Evolutionary conservation across 75 land plant genomes (phyloP).

Genomic region (Adiantum capillusveneris): DNA sequence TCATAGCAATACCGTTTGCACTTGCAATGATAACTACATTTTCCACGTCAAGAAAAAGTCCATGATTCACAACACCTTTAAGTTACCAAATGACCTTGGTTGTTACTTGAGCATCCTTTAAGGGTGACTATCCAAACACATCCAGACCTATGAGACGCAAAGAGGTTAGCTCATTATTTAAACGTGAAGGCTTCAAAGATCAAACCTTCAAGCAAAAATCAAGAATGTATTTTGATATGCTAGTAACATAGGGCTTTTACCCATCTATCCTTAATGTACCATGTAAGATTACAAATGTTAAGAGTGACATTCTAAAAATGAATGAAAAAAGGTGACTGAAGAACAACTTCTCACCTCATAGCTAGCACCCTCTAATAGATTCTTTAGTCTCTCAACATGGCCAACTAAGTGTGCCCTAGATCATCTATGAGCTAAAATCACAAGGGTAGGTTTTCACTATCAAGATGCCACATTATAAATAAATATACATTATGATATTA

Average conservation of each 20-base stretch:
- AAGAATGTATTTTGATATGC: conserved; percentile 90
- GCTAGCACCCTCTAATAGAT: conserved; percentile 70
- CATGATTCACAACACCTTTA: conserved; percentile 94
- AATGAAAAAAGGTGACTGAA: neutral
- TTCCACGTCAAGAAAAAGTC: conserved; percentile 84
- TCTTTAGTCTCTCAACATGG: conserved; percentile 69
- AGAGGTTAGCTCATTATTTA: neutral
- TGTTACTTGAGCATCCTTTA: conserved; percentile 61
- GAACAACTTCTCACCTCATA: conserved; percentile 28
- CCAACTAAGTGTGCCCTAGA: conserved; percentile 82
- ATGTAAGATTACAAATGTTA: neutral
- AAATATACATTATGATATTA: neutral
- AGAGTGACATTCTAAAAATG: no score
- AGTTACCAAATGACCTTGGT: conserved; percentile 62
- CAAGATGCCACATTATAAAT: no score
- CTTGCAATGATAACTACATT: conserved; percentile 88
- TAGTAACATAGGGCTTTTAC: conserved; percentile 75
- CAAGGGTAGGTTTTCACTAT: no score
- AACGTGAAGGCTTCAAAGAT: neutral
- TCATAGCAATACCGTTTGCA: conserved; percentile 52
- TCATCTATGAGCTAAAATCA: conserved; percentile 45
- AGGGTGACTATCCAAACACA: conserved; percentile 46
- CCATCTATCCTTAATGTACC: conserved; percentile 64
- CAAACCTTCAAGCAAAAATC: conserved; percentile 76
- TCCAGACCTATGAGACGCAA: no score